phyloP scores from a whole-genome alignment of 805 yeast genomes.

The Saturnispora mendoncae region DNA sequence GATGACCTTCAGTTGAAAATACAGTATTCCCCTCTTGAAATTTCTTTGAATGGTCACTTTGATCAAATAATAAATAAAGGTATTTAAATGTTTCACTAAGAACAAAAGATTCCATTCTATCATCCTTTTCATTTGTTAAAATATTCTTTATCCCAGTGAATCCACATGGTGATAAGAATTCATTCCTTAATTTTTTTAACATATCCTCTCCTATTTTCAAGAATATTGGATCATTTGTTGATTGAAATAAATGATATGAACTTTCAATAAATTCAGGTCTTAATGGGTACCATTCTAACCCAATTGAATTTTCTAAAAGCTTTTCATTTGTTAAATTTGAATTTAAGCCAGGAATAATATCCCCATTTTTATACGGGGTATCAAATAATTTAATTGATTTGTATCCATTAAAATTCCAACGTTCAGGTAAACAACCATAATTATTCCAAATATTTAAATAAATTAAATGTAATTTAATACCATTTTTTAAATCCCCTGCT shows the following conservation, averaged over 20 bases:
- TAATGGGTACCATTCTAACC: slow-evolving; percentile 84
- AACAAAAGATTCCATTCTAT: slow-evolving; percentile 89
- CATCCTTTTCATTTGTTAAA: slow-evolving; percentile 50
- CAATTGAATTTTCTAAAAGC: slow-evolving; percentile 32
- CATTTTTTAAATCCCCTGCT: slow-evolving; percentile 64
- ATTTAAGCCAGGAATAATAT: slow-evolving; percentile 18
- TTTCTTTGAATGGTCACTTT: slow-evolving; percentile 21
- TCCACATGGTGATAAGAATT: slow-evolving; percentile 63
- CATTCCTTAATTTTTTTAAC: slow-evolving; percentile 42
- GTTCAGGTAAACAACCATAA: slow-evolving; percentile 77
- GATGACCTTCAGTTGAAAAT: slow-evolving; percentile 89
- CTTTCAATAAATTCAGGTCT: slow-evolving; percentile 91
- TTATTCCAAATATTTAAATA: slow-evolving; percentile 71
- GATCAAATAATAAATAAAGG: slow-evolving; percentile 67
- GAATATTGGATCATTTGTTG: slow-evolving; percentile 80
- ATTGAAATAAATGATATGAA: slow-evolving; percentile 71
- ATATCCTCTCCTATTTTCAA: slow-evolving; percentile 65
- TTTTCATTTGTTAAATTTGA: slow-evolving; percentile 19
- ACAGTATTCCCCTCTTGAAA: slow-evolving; percentile 29
- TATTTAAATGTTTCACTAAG: slow-evolving; percentile 83
- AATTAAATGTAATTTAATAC: slow-evolving; percentile 50
- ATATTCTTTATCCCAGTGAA: slow-evolving; percentile 70
- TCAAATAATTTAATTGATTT: slow-evolving; percentile 18
- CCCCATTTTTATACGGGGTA: slow-evolving; percentile 16
- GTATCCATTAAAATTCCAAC: slow-evolving; percentile 51